phyloP scores from a whole-genome alignment of 495 filamentous ascomycete species.

The Neurospora sp. region DNA sequence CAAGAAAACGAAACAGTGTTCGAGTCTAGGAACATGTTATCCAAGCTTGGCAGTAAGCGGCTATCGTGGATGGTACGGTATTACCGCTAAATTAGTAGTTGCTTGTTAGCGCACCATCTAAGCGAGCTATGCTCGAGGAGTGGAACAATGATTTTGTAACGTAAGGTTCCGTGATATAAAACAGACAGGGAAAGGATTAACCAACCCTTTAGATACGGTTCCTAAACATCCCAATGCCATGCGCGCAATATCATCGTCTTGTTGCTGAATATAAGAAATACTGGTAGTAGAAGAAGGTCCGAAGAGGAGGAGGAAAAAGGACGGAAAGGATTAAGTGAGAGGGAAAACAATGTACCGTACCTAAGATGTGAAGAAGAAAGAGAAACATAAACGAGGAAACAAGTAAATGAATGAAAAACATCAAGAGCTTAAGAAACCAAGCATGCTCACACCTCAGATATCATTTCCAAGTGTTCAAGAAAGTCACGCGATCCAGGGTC shows the following conservation, averaged over 20 bases:
- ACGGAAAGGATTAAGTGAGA: too few species aligned
- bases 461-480: too few species aligned
- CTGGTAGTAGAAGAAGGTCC: neutral
- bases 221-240: neutral
- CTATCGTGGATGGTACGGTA: neutral
- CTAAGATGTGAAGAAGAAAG: too few species aligned
- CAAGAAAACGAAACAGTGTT: too few species aligned
- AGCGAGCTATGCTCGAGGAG: neutral
- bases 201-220: neutral
- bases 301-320: too few species aligned
- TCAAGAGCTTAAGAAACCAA: too few species aligned
- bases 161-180: neutral
- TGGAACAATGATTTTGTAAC: neutral
- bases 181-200: neutral
- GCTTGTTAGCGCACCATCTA: neutral
- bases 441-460: too few species aligned
- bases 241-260: neutral
- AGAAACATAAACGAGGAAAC: too few species aligned
- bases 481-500: too few species aligned
- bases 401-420: too few species aligned
- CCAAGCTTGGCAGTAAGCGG: neutral
- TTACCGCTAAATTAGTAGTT: rapidly evolving
- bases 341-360: too few species aligned
- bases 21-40: too few species aligned
- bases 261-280: neutral